Evolutionary conservation across 331 rosid genomes (phyloP), one percentile per base, ranked within the genome.

Genomic region (Cydonia oblonga): DNA sequence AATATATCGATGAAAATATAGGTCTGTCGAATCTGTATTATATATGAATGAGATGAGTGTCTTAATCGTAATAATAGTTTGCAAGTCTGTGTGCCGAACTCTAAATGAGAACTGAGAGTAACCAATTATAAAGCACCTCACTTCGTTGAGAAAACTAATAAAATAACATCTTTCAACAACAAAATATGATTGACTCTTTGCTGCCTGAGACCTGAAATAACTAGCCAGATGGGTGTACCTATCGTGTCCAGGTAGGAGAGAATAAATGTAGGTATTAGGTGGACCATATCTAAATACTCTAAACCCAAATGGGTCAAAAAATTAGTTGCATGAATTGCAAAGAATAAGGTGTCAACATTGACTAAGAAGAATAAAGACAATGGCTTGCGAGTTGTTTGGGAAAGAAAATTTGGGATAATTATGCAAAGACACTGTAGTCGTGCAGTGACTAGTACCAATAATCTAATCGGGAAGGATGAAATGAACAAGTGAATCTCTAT

Each of bases 281-380:
- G 69, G 76, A 62, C 65, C 52, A 24, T 16, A 29, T 62, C 69
- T 62, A 12, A 13, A 30, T 35, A 35, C 42, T 35, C 42, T 35
- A 35, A 35, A 35, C 42, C 67, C 35, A 25, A 75, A 66, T 75
- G 28, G 24, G 46, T 24, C 58, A 74, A 74, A 65, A 65, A 64
- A 65, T 30, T 22, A 32, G 35, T 65, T 65, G 65, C 75, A 22
- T 57, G 29, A 0, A 56, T 12, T 57, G 71, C 73, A 75, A 75
- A 19, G 38, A 19, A 25, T 65, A 32, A 54, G 78, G 64, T 52
- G 78, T 40, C 72, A 44, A 75, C 38, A 52, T 75, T 75, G 72
- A 75, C 78, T 65, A 25, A 33, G 28, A 66, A 53, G 26, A 40
- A 66, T 57, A 66, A 57, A 26, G 73, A 75, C 73, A 75, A 75